These are phyloP conservation scores for Fusarium pseudoanthophilum DNA, from an alignment of 2,329 filamentous ascomycete genomes.

Conservation along the genomic window DNA sequence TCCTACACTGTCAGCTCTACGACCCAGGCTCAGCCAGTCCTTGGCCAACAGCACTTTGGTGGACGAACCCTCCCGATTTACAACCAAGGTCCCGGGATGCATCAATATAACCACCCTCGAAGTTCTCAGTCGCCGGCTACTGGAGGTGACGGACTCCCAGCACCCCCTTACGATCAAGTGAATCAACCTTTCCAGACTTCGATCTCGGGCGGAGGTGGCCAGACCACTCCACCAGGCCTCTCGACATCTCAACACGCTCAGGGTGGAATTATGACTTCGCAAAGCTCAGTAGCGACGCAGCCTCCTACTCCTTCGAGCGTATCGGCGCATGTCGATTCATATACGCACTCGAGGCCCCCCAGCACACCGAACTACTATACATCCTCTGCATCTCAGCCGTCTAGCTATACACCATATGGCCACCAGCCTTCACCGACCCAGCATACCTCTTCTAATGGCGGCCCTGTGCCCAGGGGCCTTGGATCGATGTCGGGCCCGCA, in stretches of 20 bases:
- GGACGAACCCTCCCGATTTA: conserved; percentile 55
- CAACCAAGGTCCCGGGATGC: conserved; percentile 61
- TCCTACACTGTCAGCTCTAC: conserved; percentile 65
- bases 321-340: conserved; percentile 69
- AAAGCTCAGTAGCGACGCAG: conserved; percentile 52
- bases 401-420: conserved; percentile 58
- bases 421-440: conserved; percentile 52
- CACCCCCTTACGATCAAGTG: conserved; percentile 74
- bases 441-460: conserved; percentile 58
- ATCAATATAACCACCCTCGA: conserved; percentile 47
- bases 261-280: conserved; percentile 43
- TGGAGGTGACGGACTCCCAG: conserved; percentile 69
- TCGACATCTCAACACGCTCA: conserved; percentile 46
- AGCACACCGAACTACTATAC: conserved; percentile 72
- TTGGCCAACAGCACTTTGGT: conserved; percentile 45
- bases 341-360: conserved; percentile 60
- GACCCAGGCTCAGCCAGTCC: conserved; percentile 45
- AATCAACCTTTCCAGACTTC: conserved; percentile 72
- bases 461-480: conserved; percentile 53
- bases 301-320: conserved; percentile 61
- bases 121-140: conserved; percentile 61
- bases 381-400: conserved; percentile 59
- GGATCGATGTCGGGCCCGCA: conserved; percentile 45
- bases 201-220: conserved; percentile 59
- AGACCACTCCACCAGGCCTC: conserved; percentile 46